Conservation (phyloP, 495 filamentous ascomycete genomes). For the Hypoxylon crocopeplum region DNA sequence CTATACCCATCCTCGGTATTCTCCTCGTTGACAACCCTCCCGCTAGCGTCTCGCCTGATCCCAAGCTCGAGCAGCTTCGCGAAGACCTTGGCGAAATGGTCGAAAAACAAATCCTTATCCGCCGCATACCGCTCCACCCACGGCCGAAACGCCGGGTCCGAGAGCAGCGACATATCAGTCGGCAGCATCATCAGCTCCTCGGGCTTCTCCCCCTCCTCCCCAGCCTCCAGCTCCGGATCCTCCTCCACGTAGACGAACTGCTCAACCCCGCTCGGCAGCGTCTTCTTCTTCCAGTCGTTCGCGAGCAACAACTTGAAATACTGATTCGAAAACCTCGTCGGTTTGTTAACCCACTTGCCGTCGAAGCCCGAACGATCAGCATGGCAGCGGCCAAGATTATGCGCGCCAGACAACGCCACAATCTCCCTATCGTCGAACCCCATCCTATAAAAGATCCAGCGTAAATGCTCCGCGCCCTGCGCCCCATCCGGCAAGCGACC, state of each 20-base stretch:
- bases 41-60: conserved; percentile 60
- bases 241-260: conserved; percentile 68
- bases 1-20: conserved; percentile 61
- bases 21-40: conserved; percentile 58
- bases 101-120: conserved; percentile 68
- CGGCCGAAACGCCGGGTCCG: conserved; percentile 44
- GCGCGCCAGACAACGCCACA: conserved; percentile 65
- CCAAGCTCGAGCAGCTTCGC: conserved; percentile 69
- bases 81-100: conserved; percentile 65
- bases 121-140: conserved; percentile 67
- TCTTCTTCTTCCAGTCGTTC: conserved; percentile 63
- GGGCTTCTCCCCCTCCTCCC: conserved; percentile 60
- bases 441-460: conserved; percentile 67
- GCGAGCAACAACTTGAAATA: conserved; percentile 64
- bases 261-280: conserved; percentile 56
- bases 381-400: conserved; percentile 68
- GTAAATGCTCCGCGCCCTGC: conserved; percentile 63
- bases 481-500: conserved; percentile 66
- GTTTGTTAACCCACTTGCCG: conserved; percentile 69
- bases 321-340: conserved; percentile 68
- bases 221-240: conserved; percentile 58
- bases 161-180: conserved; percentile 51
- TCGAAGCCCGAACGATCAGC: conserved; percentile 66
- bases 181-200: conserved; percentile 65
- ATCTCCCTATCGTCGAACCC: conserved; percentile 72